These are phyloP conservation scores for Cutaneotrichosporon spelunceum DNA, from an alignment of 1,284 basidiomycete species.

Conservation along the genomic window DNA sequence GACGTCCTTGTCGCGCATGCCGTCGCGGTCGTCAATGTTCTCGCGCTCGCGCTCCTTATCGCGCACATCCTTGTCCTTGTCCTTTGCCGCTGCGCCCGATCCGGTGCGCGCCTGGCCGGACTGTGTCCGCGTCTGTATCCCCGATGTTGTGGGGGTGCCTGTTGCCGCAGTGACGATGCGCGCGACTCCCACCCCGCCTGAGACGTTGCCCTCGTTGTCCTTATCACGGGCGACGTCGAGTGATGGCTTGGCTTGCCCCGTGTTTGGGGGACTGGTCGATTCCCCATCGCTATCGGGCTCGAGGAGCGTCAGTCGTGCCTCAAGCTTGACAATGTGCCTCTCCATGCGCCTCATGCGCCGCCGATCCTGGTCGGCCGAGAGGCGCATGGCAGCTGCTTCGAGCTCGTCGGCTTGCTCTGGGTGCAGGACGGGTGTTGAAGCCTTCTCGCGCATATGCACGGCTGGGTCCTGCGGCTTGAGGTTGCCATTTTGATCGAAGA, in stretches of 20 bases:
- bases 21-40: background rate
- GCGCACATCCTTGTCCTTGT: background rate
- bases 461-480: background rate
- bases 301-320: slow-evolving; percentile 1
- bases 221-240: background rate
- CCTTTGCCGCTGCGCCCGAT: background rate
- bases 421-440: background rate
- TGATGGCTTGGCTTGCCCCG: background rate
- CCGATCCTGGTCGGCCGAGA: slow-evolving; percentile 1
- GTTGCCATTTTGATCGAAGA: slow-evolving; percentile 2
- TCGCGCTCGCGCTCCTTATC: background rate
- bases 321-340: slow-evolving; percentile 4
- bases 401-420: background rate
- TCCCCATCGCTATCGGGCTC: background rate
- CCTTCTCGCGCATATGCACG: background rate
- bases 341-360: slow-evolving; percentile 1
- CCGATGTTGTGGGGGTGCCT: background rate
- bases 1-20: background rate
- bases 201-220: background rate
- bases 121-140: background rate
- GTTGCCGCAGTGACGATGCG: no score
- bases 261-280: background rate
- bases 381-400: background rate
- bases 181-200: background rate
- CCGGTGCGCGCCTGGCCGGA: background rate